Evolutionary conservation across 768 basidiomycete species (phyloP), one percentile per base, ranked within the genome.

Genomic region (Hypholoma fasciculare): DNA sequence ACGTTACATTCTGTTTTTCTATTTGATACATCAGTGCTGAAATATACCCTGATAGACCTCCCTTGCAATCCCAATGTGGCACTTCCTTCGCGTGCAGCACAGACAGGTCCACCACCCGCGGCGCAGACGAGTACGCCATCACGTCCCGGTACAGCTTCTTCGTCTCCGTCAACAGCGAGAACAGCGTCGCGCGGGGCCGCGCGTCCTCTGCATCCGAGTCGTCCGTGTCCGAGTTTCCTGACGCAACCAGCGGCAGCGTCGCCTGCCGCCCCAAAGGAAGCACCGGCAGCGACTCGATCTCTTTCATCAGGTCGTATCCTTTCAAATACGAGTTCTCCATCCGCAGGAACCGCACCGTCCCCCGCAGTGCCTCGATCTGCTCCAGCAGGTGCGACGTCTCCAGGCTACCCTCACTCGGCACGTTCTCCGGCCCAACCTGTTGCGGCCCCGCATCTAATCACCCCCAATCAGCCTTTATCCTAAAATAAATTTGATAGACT

Each of bases 321-420:
- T 91, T 95, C 74, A 98, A 87, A 69, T 92, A 94, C 2, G 92
- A 84, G 69, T 98, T 98, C 72, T 98, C 96, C 37, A 82, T 87
- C 20, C 96, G 87, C n/a, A 99, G 79, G 84, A 91, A 98, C 17
- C 93, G 86, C 27, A 98, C 86, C 0, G 96, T 92, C 5, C 89
- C 88, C 40, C 93, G 90, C n/a, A 98, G 82, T 12, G 90, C 90
- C 47, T 96, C 92, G 67, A 98, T 87, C 90, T 96, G 94, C 70
- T 98, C 94, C 40, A 94, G 71, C 11, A 97, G 81, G 70, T 95
- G 87, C 0, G 92, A 89, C 0, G 93, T 93, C 66, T 97, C 96
- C 39, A 96, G 66, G 63, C 82, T 96, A 11, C 88, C 89, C 66
- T 96, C 94, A 20, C 89, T 78, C 1, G 85, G 79, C 4, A 85